Base-by-base conservation (phyloP, 768 basidiomycete genomes). In the Collybia nuda region DNA sequence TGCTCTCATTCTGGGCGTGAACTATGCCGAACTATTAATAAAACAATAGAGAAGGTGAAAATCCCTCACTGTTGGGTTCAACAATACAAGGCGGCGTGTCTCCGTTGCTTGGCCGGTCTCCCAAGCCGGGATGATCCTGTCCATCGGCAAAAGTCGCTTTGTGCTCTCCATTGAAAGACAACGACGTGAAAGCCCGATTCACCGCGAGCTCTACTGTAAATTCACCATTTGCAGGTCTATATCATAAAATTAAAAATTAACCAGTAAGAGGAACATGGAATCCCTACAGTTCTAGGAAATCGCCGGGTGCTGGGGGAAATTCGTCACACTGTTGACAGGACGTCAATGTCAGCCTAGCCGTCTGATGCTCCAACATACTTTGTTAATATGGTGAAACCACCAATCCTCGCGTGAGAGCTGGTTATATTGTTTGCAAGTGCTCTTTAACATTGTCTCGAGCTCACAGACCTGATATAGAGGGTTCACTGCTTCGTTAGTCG, bases 1-100 rank as follows among this genome's bases (percentile, higher is more conserved):
- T 74, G 9, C 71, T 66, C 47, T 75, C 61, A 48, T 80, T 79
- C 53, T 80, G 78, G 1, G 79, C 69, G 60, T 82, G 80, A 59
- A 82, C 80, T 81, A 37, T 19, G 22, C 38, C 19, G 50, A 2
- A 40, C 36, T 47, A 36, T 40, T 32, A 22, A 15, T 19, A 38
- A 26, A 4, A n/a, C 12, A 19, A 17, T 29, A 1, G n/a, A 7
- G 6, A 26, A 15, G 24, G n/a, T 24, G 21, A 38, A 14, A 9
- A 29, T 22, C 15, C 67, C 78, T 50, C 32, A 79, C 79, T 68
- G 55, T 81, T 81, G 1, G 79, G 80, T 8, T 65, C 61, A 1
- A 59, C 70, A 50, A 81, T 80, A 56, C 80, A 81, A 3, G 56
- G 57, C 1, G 67, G 62, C 14, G 68, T 64, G 47, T 76, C 38